Base-by-base conservation (phyloP, 208 protist species). In the Trypanosoma cruzi region DNA sequence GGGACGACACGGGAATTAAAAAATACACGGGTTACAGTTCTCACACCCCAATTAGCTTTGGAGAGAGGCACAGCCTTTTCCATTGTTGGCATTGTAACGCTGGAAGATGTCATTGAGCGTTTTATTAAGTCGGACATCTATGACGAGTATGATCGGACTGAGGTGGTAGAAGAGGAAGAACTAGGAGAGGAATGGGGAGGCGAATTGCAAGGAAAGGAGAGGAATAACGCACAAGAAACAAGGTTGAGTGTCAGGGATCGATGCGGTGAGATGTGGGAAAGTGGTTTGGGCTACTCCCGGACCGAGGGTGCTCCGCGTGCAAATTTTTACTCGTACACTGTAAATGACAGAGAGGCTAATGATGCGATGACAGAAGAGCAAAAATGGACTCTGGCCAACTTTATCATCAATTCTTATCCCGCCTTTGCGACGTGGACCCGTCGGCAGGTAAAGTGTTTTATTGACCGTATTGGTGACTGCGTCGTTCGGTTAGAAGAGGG, bases 91-190 rank as follows among this genome's bases (percentile, higher is more conserved):
- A 83, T 95, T 62, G 72, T 95, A 16, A 92, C 89, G 46, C 59
- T 95, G 37, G 89, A 95, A 64, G 89, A 95, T 65, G 77, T 91
- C 42, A 89, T 95, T 60, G 89, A 95, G 71, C 44, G 79, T 37
- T 68, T 92, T 11, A 90, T 95, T 31, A 77, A 75, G 13, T 54
- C 74, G 1, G 84, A 95, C 48, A 95, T 95, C 31, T 88, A 85
- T 71, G 89, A 95, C 73, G 89, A 95, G 72, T 82, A 95, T 37
- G 68, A 73, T 36, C 6, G 42, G 46, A 54, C n/a, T n/a, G n/a
- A 56, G 18, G 54, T 5, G 2, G 52, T 20, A 67, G 63, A 56
- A 65, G 13, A 57, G 57, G 32, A 49, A 58, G 14, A 49, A 66
- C n/a, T n/a, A n/a, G 50, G 26, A 42, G 28, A 31, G 26, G 22